Conservation (phyloP, 2,329 filamentous ascomycete species). For the Sphaceloma murrayae region DNA sequence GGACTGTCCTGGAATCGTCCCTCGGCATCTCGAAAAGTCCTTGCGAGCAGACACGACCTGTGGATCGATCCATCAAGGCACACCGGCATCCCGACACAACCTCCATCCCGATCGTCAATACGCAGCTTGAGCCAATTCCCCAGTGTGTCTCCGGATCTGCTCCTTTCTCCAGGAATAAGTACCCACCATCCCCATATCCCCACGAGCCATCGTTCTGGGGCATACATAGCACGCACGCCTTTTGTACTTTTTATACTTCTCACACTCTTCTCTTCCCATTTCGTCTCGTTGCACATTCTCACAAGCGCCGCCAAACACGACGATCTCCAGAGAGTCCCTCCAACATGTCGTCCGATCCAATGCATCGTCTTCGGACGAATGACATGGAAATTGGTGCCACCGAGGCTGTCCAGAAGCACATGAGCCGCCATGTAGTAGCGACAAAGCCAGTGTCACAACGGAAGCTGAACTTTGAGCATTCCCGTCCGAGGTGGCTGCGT, state of each 20-base stretch:
- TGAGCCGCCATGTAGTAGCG: constrained; percentile 42
- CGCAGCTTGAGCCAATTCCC: constrained; percentile 11
- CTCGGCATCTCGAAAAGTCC: neutral
- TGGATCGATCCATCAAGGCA: constrained; percentile 8
- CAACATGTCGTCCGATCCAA: constrained; percentile 10
- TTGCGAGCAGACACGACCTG: neutral
- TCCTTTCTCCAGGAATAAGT: constrained; percentile 3
- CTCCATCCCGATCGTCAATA: neutral
- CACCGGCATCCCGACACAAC: constrained; percentile 8
- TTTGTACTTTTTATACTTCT: neutral
- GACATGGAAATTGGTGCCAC: constrained; percentile 45
- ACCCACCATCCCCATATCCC: constrained; percentile 7
- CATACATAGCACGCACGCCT: neutral
- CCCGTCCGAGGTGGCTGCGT: constrained; percentile 44
- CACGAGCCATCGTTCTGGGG: neutral
- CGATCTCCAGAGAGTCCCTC: neutral
- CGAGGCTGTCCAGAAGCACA: constrained; percentile 44
- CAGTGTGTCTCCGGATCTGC: constrained; percentile 11
- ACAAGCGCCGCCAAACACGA: too few species aligned
- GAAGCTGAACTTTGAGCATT: constrained; percentile 46
- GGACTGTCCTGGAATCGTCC: constrained; percentile 3
- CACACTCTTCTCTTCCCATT: neutral
- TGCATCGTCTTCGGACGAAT: constrained; percentile 20
- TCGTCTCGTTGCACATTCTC: too few species aligned
- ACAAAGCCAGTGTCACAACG: constrained; percentile 44